phyloP scores from a whole-genome alignment of 192 early-diverging fungal genomes.

The Globomyces pollinis-pini region DNA sequence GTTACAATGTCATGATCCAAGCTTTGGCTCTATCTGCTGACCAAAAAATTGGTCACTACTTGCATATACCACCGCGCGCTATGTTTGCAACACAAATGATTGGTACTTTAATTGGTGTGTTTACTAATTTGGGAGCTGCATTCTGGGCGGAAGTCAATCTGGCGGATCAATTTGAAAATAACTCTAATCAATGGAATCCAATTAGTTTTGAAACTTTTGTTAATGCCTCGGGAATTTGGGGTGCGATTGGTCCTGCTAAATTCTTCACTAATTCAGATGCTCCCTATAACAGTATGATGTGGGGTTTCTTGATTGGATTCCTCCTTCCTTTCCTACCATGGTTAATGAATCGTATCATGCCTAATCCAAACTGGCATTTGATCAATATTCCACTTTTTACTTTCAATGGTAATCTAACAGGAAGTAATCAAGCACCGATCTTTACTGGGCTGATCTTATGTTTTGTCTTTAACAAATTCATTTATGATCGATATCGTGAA shows the following conservation, averaged over 20 bases:
- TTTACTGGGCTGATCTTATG: conserved; percentile 23
- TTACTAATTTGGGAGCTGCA: conserved; percentile 62
- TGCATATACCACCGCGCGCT: conserved; percentile 68
- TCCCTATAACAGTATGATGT: no score
- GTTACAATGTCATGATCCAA: conserved; percentile 51
- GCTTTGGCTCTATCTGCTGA: conserved; percentile 58
- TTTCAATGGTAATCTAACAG: neutral
- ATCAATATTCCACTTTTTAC: conserved; percentile 7
- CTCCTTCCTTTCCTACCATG: conserved; percentile 32
- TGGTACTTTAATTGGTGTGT: conserved; percentile 59
- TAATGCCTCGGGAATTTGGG: conserved; percentile 67
- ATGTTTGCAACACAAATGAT: conserved; percentile 73
- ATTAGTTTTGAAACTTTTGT: conserved; percentile 44
- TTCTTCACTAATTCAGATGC: no score
- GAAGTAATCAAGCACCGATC: conserved; percentile 17
- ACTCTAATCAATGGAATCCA: neutral
- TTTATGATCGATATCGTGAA: conserved; percentile 40
- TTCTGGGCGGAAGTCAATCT: conserved; percentile 19
- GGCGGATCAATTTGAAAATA: neutral
- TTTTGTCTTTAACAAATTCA: conserved; percentile 44
- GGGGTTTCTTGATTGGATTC: conserved; percentile 24
- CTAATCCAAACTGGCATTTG: conserved; percentile 26
- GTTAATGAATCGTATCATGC: conserved; percentile 37
- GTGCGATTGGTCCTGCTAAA: conserved; percentile 55
- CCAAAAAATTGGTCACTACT: conserved; percentile 59